Evolutionary conservation across 129 eudicot genomes (phyloP).

Genomic region (Gnaphalium uliginosum): DNA sequence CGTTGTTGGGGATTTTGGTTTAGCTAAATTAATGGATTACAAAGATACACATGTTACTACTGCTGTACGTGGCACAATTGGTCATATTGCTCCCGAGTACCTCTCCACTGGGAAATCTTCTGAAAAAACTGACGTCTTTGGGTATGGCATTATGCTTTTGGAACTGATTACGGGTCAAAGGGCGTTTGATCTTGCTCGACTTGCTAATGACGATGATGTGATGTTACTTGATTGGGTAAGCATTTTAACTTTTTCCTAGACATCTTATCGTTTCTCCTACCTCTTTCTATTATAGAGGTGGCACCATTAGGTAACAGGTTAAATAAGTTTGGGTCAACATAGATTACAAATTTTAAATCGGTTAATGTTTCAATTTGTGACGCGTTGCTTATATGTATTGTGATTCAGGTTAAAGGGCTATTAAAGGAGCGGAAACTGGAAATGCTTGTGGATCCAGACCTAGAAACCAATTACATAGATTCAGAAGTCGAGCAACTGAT

Average conservation of each 20-base stretch:
- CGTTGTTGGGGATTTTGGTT: slow-evolving; percentile 82
- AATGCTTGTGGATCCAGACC: slow-evolving; percentile 82
- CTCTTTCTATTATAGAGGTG: neutral
- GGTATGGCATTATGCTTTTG: slow-evolving; percentile 85
- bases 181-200: slow-evolving; percentile 86
- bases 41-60: slow-evolving; percentile 85
- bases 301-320: neutral
- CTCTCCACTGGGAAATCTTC: slow-evolving; percentile 81
- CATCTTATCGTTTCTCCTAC: neutral
- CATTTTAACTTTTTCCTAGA: neutral
- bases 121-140: slow-evolving; percentile 86
- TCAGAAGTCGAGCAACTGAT: slow-evolving; percentile 77
- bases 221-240: slow-evolving; percentile 91
- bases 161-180: slow-evolving; percentile 82
- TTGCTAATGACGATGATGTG: slow-evolving; percentile 82
- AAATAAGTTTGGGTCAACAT: neutral
- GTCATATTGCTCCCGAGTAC: slow-evolving; percentile 87
- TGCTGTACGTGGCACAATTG: slow-evolving; percentile 81
- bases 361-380: neutral
- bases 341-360: neutral
- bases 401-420: slow-evolving; percentile 79
- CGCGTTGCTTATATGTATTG: neutral
- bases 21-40: slow-evolving; percentile 79
- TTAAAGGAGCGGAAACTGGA: slow-evolving; percentile 76
- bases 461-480: slow-evolving; percentile 61